Base-by-base conservation (phyloP, 2,329 filamentous ascomycete species). In the Fusarium sp. region DNA sequence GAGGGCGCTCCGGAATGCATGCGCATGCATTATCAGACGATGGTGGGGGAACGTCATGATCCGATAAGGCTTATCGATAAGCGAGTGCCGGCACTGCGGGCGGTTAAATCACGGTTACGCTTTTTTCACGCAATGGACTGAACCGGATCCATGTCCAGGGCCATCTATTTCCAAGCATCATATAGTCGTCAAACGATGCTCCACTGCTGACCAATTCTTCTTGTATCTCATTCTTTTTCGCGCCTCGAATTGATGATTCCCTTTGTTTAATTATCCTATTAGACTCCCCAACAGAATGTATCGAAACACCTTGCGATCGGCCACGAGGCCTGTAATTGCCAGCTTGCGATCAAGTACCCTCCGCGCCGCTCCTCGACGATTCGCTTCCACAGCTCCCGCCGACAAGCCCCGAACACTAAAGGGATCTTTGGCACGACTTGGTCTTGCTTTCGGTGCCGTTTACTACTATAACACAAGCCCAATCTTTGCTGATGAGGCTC, bases 401-500 rank as follows among this genome's bases (percentile, higher is more conserved):
- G 83, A 88, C 76, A 92, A 89, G 82, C 89, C 89, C 75, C 84
- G 93, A 79, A 92, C 90, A 78, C 97, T 93, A 92, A 97, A 94
- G 86, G 91, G 89, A 79, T 85, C 89, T 53, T 86, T 85, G 6
- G 79, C 88, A 75, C 88, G 95, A 83, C 91, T 93, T 88, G 93
- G 89, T 70, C 78, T 96, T 58, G 94, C 93, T 1, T 85, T 84
- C 62, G 93, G 87, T 21, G 89, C 91, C 46, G 83, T 98, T 51
- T 99, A 98, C 83, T 98, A 93, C 81, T 99, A 98, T 81, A 97
- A 94, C 84, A 98, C 94, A 10, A 95, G 91, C 76, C 88, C 90
- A 56, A 85, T 93, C 23, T 98, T 98, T 80, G 92, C 94, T 18
- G 93, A 98, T 75, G 91, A 97, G 80, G 88, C 90, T 37, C 81